A percentile compares a stretch with the other conserved stretches of the same genome.
These are phyloP conservation scores for Aspergillus avenaceus DNA, from an alignment of 495 filamentous ascomycete species.

Conservation along the genomic window DNA sequence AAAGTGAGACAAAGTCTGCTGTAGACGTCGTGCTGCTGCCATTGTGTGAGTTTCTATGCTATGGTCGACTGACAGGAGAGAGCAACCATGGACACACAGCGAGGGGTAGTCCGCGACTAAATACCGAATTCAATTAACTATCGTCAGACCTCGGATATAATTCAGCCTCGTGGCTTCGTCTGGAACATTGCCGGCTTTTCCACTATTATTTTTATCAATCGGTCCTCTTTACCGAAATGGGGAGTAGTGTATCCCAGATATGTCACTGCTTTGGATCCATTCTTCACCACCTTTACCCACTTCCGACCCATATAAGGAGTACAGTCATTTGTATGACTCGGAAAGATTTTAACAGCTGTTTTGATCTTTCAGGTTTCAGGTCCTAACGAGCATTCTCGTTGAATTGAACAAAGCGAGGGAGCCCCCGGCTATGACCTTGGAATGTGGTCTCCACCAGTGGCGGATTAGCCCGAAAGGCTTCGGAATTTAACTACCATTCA, in stretches of 20 bases:
- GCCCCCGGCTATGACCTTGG: neutral
- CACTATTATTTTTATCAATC: neutral
- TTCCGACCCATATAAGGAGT: neutral
- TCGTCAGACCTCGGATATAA: slow-evolving; percentile 8
- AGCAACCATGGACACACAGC: no score
- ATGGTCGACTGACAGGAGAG: neutral
- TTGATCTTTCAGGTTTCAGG: no score
- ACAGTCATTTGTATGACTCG: no score
- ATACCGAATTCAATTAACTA: slow-evolving; percentile 10
- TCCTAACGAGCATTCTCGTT: no score
- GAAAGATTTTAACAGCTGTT: no score
- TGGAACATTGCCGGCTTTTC: no score
- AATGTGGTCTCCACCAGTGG: neutral
- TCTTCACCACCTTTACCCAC: neutral
- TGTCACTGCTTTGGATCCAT: neutral
- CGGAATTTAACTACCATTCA: no score
- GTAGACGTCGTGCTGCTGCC: slow-evolving; percentile 32
- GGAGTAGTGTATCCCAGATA: no score
- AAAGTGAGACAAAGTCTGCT: slow-evolving; percentile 37
- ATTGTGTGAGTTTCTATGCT: slow-evolving; percentile 12
- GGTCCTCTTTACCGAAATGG: slow-evolving; percentile 9
- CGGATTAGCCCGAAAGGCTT: neutral
- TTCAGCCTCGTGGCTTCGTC: neutral
- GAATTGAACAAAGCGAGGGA: neutral
- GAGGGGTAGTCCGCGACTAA: neutral